Base-by-base conservation (phyloP, 306 rosid species). In the Vigna mungo region DNA sequence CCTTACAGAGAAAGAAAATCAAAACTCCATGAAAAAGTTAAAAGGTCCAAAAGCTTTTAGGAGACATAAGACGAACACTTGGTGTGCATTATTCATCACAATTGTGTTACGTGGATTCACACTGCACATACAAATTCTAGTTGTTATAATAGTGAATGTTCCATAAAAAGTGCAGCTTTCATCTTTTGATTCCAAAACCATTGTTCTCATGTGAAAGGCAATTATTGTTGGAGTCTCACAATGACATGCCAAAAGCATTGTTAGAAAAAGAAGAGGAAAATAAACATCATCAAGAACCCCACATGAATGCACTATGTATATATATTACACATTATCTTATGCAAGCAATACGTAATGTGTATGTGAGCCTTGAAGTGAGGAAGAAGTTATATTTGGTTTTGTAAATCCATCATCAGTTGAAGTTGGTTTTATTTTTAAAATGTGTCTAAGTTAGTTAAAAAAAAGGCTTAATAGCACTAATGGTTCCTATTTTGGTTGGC, bases 291-390 rank as follows among this genome's bases (percentile, higher is more conserved):
- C 3, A 8, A 41, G 12, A 41, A 41, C 47, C 47, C 47, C 47
- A 39, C 44, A 39, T 8, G 44, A 1, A 7, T 37, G 43, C 7
- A 41, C 30, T 30, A 11, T 32, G 65, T 23, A 21, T 21, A 21
- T 15, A n/a, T 30, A 30, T 30, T 30, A n/a, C 34, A 9, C 59
- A 20, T 27, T 66, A 17, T 47, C 47, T 65, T 55, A 55, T 66
- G 68, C n/a, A 55, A 72, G 79, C 79, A 80, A 66, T 80, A 64
- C 23, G 62, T 65, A 64, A 65, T 65, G 75, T 11, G 79, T 11
- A 75, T n/a, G 12, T 23, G 3, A 1, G 70, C 75, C 14, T 30
- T 30, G 3, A 61, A 30, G 16, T 7, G 0, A 0, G 66, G 10
- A 14, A 60, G 2, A 34, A 25, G 27, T 25, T 25, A 25, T 25